Conservation (phyloP, 768 basidiomycete genomes). For the Mycena epipterygia region DNA sequence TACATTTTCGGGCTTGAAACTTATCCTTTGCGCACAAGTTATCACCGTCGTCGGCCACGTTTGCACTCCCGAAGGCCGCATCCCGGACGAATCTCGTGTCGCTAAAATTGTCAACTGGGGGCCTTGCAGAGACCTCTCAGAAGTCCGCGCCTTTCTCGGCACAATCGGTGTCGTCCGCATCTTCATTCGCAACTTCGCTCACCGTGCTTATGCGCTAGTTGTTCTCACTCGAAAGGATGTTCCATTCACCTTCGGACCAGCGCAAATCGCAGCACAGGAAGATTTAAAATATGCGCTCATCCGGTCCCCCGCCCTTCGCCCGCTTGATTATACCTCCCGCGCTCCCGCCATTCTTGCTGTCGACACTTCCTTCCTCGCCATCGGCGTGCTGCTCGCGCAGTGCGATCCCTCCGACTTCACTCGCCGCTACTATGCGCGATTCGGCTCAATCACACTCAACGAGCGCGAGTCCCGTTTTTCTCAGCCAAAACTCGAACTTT, state of each 20-base stretch:
- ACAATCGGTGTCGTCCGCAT: slow-evolving; percentile 44
- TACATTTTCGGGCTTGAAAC: too few species aligned
- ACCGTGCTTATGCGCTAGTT: slow-evolving; percentile 37
- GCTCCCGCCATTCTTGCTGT: slow-evolving; percentile 50
- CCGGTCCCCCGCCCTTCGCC: slow-evolving; percentile 43
- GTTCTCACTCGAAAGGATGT: slow-evolving; percentile 44
- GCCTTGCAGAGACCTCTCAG: slow-evolving; percentile 16
- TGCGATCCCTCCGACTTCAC: slow-evolving; percentile 28
- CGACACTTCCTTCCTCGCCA: slow-evolving; percentile 49
- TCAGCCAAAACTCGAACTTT: slow-evolving; percentile 52
- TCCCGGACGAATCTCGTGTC: slow-evolving; percentile 43
- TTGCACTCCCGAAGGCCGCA: slow-evolving; percentile 49
- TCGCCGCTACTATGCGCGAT: slow-evolving; percentile 41
- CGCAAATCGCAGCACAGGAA: slow-evolving; percentile 39
- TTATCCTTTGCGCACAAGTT: slow-evolving; percentile 30
- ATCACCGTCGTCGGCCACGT: slow-evolving; percentile 49
- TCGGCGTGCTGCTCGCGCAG: slow-evolving; percentile 52
- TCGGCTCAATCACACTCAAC: slow-evolving; percentile 54
- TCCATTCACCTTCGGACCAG: slow-evolving; percentile 44
- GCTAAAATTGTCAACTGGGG: slow-evolving; percentile 44
- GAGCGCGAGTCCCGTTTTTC: slow-evolving; percentile 44
- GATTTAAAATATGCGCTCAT: slow-evolving; percentile 42
- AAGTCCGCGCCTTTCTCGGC: slow-evolving; percentile 46
- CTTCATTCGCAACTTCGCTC: slow-evolving; percentile 48
- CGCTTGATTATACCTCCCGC: slow-evolving; percentile 48